phyloP scores from a whole-genome alignment of 164 flowering plant species.

The Cinnamomum micranthum region DNA sequence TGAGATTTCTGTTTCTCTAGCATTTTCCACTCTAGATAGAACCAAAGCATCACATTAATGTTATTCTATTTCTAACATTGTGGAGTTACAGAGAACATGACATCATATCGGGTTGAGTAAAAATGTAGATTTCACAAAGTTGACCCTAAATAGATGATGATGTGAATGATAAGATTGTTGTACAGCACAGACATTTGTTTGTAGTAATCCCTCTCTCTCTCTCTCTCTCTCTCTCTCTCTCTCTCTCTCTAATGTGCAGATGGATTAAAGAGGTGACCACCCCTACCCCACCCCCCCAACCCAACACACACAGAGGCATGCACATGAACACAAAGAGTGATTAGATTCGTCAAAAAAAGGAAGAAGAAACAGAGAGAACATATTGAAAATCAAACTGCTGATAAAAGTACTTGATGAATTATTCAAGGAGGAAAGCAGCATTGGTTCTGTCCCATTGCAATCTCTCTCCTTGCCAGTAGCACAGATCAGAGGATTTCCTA shows the following conservation, averaged over 20 bases:
- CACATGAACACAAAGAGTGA: background rate
- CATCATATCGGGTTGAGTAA: background rate
- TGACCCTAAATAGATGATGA: background rate
- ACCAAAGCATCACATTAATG: background rate
- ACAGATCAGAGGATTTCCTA: slow-evolving; percentile 89
- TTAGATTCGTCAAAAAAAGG: background rate
- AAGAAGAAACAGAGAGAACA: background rate
- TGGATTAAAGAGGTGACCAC: background rate
- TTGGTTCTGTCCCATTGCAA: slow-evolving; percentile 58
- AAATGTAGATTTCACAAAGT: background rate
- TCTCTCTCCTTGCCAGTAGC: slow-evolving; percentile 76
- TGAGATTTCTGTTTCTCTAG: background rate
- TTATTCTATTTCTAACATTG: no score
- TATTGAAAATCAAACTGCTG: background rate
- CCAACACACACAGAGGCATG: background rate
- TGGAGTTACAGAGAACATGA: no score
- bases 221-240: background rate
- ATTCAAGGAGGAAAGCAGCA: slow-evolving; percentile 65
- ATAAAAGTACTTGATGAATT: slow-evolving; percentile 51
- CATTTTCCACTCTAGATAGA: background rate
- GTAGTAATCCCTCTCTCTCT: background rate
- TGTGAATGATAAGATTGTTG: background rate
- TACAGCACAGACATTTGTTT: background rate
- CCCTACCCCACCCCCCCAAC: no score
- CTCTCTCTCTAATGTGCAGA: background rate